A percentile compares a stretch with the other conserved stretches of the same genome.
phyloP scores from a whole-genome alignment of 2,329 filamentous ascomycete genomes.

The Metarhizium anisopliae region DNA sequence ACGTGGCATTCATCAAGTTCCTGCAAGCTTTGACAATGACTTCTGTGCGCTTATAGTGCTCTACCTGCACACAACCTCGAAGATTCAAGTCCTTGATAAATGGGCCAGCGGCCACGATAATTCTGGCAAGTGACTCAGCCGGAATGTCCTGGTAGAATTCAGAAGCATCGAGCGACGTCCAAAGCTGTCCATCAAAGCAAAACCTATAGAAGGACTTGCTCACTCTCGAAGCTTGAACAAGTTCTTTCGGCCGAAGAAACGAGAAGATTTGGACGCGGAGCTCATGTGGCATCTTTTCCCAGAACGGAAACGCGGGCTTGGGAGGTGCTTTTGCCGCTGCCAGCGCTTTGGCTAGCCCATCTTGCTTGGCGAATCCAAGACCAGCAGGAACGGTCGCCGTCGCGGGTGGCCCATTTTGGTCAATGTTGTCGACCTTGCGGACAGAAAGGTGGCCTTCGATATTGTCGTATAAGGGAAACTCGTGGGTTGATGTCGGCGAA shows the following conservation, averaged over 20 bases:
- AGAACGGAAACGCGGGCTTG: conserved; percentile 53
- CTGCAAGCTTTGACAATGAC: conserved; percentile 74
- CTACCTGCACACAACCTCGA: conserved; percentile 80
- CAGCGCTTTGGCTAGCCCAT: conserved; percentile 12
- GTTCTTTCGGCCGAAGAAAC: conserved; percentile 69
- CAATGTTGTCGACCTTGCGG: conserved; percentile 45
- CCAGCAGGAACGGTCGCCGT: conserved; percentile 58
- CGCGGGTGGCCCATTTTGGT: conserved; percentile 26
- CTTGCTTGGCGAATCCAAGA: conserved; percentile 35
- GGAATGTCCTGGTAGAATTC: conserved; percentile 85
- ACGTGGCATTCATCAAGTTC: conserved; percentile 78
- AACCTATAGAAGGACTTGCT: conserved; percentile 70
- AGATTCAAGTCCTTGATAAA: conserved; percentile 89
- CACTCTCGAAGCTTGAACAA: conserved; percentile 69
- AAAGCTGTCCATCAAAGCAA: conserved; percentile 93
- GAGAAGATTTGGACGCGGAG: conserved; percentile 69
- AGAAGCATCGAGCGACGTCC: conserved; percentile 75
- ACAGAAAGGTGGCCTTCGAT: conserved; percentile 40
- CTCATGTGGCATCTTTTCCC: conserved; percentile 74
- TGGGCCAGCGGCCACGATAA: conserved; percentile 76
- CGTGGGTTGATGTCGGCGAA: conserved; percentile 29
- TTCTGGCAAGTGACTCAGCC: conserved; percentile 71
- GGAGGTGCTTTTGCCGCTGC: conserved; percentile 10
- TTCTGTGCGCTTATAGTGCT: conserved; percentile 69
- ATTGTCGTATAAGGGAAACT: conserved; percentile 30